Conservation (phyloP, 805 yeast species). For the Yarrowia keelungensis region DNA sequence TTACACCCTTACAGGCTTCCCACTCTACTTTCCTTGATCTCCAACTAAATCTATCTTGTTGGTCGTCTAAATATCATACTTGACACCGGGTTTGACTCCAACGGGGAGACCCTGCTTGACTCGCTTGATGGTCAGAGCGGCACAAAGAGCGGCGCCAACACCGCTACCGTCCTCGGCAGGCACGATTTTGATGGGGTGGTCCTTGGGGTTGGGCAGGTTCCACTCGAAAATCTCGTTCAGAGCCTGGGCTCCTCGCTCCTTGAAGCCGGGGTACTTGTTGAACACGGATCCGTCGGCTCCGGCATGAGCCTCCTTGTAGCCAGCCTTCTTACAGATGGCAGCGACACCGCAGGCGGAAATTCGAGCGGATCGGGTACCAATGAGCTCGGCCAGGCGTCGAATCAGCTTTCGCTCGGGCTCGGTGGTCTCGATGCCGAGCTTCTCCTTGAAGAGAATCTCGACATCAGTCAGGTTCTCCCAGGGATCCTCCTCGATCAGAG, state of each 20-base stretch:
- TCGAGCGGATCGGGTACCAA: slow-evolving; percentile 93
- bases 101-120: slow-evolving; percentile 62
- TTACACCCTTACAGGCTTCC: too few relatives aligned
- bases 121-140: slow-evolving; percentile 89
- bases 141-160: slow-evolving; percentile 98
- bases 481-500: slow-evolving; percentile 87
- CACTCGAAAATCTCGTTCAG: slow-evolving; percentile 89
- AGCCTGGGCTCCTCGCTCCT: slow-evolving; percentile 86
- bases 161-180: slow-evolving; percentile 99
- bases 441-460: slow-evolving; percentile 65
- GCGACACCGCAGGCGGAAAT: slow-evolving; percentile 94
- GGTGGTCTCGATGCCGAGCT: slow-evolving; percentile 70
- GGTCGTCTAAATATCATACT: slow-evolving; percentile 35
- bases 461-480: slow-evolving; percentile 82
- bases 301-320: slow-evolving; percentile 70
- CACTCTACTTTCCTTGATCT: too few relatives aligned
- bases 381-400: slow-evolving; percentile 81
- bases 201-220: slow-evolving; percentile 57
- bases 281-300: slow-evolving; percentile 98
- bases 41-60: slow-evolving; percentile 1
- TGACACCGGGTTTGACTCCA: slow-evolving; percentile 44
- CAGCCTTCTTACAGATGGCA: slow-evolving; percentile 88
- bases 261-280: slow-evolving; percentile 92
- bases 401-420: slow-evolving; percentile 80
- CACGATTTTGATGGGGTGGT: slow-evolving; percentile 82